Evolutionary conservation across 345 rosid species (phyloP), one percentile per base, ranked within the genome.

Genomic region (Moringa oleifera): DNA sequence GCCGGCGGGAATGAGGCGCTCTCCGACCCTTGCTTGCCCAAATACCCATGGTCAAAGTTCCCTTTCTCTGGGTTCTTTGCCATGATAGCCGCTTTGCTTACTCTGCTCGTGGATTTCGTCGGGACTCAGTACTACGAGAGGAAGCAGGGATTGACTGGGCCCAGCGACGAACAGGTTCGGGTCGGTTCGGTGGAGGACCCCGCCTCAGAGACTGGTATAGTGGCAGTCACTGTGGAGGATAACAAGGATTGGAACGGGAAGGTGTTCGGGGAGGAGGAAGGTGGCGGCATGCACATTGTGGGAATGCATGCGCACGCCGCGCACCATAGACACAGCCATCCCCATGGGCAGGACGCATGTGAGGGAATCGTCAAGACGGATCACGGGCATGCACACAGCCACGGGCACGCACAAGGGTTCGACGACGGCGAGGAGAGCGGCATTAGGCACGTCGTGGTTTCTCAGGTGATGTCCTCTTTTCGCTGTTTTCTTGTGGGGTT

Each of bases 271-370:
- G 96, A 82, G 62, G 96, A 92, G 71, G 96, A 85, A 36, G 81
- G 82, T 15, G 86, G 90, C 0, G 86, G 81, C 31, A 79, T 92
- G 87, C 98, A 89, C 77, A 92, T 92, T 25, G 96, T 89, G 54
- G 98, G 98, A 52, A 92, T 92, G 79, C 81, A 67, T 41, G 98
- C 96, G 23, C 95, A 87, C 62, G 98, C 89, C 0, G 88, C 95
- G 12, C 96, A 89, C 55, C 98, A 87, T 57, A 78, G 93, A 22
- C 96, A 92, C 36, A 89, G 25, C 58, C 89, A 89, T 57, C 73
- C 92, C 0, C 83, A 83, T 25, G 95, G 84, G 8, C 66, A 77
- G 18, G 80, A 71, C 18, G 86, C 75, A 0, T 91, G 92, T 46
- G 81, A 83, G 17, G 87, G 91, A 46, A 66, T 58, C 0, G 68